phyloP scores from a whole-genome alignment of 441 rosid genomes.

The Sinapis alba region DNA sequence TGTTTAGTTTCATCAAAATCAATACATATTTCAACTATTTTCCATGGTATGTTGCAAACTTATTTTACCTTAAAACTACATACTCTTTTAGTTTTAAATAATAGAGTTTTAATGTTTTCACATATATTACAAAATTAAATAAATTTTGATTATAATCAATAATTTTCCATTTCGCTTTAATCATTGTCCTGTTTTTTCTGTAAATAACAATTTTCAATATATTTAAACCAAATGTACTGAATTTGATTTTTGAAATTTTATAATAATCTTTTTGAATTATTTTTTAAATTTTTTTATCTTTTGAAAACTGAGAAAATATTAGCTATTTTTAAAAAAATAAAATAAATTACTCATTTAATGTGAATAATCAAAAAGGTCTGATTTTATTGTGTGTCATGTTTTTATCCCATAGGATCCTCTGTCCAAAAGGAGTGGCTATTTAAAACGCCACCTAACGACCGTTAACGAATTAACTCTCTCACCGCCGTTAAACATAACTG shows the following conservation, averaged over 20 bases:
- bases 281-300: neutral
- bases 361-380: slow-evolving; percentile 18
- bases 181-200: neutral
- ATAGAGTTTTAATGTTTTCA: neutral
- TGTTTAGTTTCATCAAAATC: slow-evolving; percentile 1
- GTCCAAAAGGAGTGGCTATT: slow-evolving; percentile 59
- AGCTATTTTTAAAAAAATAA: neutral
- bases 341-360: slow-evolving; percentile 19
- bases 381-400: slow-evolving; percentile 7
- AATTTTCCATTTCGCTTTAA: too few species aligned
- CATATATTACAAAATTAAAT: neutral
- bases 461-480: slow-evolving; percentile 61
- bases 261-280: neutral
- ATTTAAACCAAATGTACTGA: neutral
- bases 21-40: neutral
- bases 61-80: neutral
- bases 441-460: slow-evolving; percentile 65
- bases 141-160: neutral
- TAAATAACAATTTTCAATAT: neutral
- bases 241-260: neutral
- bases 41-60: neutral
- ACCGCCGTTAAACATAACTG: slow-evolving; percentile 74
- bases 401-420: slow-evolving; percentile 57
- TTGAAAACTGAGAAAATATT: neutral
- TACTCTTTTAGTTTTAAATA: neutral